Conservation (phyloP, 1,284 basidiomycete genomes). For the Cystobasidium slooffiae region DNA sequence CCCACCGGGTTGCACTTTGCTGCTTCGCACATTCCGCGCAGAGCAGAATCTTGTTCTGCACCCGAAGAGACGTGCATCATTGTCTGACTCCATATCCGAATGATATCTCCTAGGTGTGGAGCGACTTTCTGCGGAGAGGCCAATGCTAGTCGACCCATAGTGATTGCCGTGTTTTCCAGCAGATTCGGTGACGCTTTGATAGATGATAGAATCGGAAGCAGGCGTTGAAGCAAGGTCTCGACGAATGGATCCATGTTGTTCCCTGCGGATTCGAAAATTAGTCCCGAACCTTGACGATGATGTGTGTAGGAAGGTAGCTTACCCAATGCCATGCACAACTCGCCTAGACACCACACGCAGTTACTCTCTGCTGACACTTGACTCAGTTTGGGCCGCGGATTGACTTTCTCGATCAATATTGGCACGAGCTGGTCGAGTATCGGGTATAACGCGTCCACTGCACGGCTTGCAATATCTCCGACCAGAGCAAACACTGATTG, state of each 20-base stretch:
- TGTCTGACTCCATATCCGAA: conserved; percentile 80
- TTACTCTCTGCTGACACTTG: conserved; percentile 98
- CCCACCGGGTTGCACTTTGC: conserved; percentile 91
- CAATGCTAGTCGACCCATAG: conserved; percentile 92
- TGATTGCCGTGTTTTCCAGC: conserved; percentile 97
- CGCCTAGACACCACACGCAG: conserved; percentile 99
- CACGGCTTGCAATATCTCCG: conserved; percentile 96
- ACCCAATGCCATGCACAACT: conserved; percentile 69
- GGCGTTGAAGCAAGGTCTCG: conserved; percentile 77
- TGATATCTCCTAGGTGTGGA: conserved; percentile 85
- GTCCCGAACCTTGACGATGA: neutral
- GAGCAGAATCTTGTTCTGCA: conserved; percentile 98
- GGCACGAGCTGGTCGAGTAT: conserved; percentile 86
- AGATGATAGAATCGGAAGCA: conserved; percentile 88
- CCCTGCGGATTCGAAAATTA: conserved; percentile 10
- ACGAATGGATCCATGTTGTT: conserved; percentile 85
- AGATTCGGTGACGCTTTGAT: conserved; percentile 90
- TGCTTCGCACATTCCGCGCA: conserved; percentile 93
- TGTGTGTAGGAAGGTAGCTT: neutral
- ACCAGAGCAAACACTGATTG: conserved; percentile 97
- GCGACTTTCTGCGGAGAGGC: conserved; percentile 88
- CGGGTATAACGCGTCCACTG: conserved; percentile 81
- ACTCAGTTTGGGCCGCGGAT: conserved; percentile 85
- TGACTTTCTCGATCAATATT: conserved; percentile 85
- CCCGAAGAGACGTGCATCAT: conserved; percentile 93